A percentile compares a stretch with the other conserved stretches of the same genome.
Evolutionary conservation across 2,329 filamentous ascomycete species (phyloP).

Genomic region (Ceratocystis colombiana): DNA sequence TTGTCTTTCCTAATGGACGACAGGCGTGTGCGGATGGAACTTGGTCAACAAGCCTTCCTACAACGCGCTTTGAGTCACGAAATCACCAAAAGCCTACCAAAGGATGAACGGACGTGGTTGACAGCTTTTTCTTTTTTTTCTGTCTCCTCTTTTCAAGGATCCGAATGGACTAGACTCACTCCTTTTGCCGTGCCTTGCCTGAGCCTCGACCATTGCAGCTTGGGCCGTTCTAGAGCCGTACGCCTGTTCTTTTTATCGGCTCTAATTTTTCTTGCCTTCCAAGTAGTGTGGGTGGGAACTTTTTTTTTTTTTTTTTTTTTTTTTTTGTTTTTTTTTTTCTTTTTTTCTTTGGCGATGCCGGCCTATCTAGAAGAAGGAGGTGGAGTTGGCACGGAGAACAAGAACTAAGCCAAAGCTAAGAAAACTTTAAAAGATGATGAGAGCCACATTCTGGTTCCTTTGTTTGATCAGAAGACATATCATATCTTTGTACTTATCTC

Average conservation of each 20-base stretch:
- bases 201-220: slow-evolving; percentile 14
- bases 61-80: background rate
- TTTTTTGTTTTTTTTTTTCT: background rate
- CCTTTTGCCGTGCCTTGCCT: slow-evolving; percentile 8
- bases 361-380: background rate
- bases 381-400: background rate
- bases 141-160: slow-evolving; percentile 10
- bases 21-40: background rate
- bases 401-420: background rate
- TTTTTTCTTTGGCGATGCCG: slow-evolving; percentile 5
- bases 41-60: background rate
- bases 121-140: background rate
- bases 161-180: slow-evolving; percentile 9
- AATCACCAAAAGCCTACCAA: background rate
- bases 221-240: slow-evolving; percentile 11
- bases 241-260: slow-evolving; percentile 13
- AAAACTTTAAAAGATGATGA: slow-evolving; percentile 11
- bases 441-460: background rate
- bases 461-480: background rate
- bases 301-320: background rate
- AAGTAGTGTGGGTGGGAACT: slow-evolving; percentile 1
- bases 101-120: slow-evolving; percentile 1
- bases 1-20: background rate
- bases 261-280: slow-evolving; percentile 1
- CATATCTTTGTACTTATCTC: background rate